Evolutionary conservation across 805 yeast species (phyloP).

Genomic region (Hyphopichia homilentoma): DNA sequence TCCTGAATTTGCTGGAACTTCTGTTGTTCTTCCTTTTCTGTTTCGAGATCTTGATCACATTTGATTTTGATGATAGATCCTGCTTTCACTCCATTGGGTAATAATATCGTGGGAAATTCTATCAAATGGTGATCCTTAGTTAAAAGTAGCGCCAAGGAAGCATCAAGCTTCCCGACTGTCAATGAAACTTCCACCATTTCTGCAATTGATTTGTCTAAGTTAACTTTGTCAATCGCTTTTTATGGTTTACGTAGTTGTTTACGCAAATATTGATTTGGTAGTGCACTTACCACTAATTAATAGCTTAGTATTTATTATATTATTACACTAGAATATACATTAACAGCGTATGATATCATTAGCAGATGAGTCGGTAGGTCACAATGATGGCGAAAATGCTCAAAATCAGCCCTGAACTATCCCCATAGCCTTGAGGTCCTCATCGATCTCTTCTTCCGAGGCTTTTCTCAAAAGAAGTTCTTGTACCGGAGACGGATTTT

Average conservation of each 20-base stretch:
- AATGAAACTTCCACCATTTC: conserved; percentile 83
- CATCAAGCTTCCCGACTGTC: conserved; percentile 94
- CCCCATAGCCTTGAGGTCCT: conserved; percentile 71
- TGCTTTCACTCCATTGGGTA: conserved; percentile 87
- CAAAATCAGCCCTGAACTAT: too few relatives aligned
- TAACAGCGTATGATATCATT: too few relatives aligned
- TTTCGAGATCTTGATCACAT: conserved; percentile 71
- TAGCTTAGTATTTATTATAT: too few relatives aligned
- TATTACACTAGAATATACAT: too few relatives aligned
- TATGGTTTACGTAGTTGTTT: too few relatives aligned
- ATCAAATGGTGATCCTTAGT: conserved; percentile 92
- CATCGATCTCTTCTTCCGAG: conserved; percentile 65
- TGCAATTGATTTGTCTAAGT: not conserved
- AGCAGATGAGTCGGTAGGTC: too few relatives aligned
- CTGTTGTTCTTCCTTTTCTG: conserved; percentile 57
- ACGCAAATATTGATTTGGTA: too few relatives aligned
- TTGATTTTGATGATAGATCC: conserved; percentile 87
- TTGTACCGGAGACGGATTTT: conserved; percentile 13
- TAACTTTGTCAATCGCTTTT: too few relatives aligned
- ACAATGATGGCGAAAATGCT: too few relatives aligned
- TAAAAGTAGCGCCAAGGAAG: conserved; percentile 84
- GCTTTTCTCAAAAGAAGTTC: conserved; percentile 51
- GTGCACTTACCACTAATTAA: too few relatives aligned
- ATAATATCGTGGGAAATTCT: conserved; percentile 91
- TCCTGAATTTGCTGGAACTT: conserved; percentile 67